Evolutionary conservation across 2,329 filamentous ascomycete species (phyloP).

Genomic region (Colletotrichum sp.): DNA sequence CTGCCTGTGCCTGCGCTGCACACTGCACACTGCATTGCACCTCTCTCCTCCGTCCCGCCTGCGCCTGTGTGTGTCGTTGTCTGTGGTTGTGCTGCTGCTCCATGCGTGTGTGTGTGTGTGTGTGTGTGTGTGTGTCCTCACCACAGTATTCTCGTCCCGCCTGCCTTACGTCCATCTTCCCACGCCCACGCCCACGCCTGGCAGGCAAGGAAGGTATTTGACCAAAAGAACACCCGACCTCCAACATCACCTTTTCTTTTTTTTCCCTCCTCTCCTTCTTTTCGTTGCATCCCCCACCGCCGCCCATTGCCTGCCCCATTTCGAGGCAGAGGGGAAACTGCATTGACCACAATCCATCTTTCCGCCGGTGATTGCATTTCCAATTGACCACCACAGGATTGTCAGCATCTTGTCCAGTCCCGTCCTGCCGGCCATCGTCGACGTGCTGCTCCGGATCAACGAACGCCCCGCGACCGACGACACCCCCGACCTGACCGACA

Average conservation of each 20-base stretch:
- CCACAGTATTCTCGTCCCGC: neutral
- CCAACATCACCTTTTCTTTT: neutral
- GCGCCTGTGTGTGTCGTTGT: neutral
- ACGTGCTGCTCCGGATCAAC: neutral
- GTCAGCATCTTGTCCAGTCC: neutral
- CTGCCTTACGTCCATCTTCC: neutral
- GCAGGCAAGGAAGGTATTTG: neutral
- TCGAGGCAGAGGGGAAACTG: neutral
- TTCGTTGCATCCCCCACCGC: neutral
- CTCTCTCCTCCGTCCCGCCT: neutral
- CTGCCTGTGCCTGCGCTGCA: neutral
- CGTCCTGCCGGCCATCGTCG: neutral
- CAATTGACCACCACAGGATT: neutral
- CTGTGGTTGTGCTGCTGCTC: neutral
- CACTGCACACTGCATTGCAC: neutral
- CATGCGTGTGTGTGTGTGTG: neutral
- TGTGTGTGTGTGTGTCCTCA: neutral
- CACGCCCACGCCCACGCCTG: neutral
- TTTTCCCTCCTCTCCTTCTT: neutral
- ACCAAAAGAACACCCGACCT: neutral
- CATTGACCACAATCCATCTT: neutral
- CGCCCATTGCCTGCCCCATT: neutral
- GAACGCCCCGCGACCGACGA: slow-evolving; percentile 4
- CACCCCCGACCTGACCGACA: neutral
- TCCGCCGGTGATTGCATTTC: neutral